Evolutionary conservation across 805 yeast species (phyloP), one percentile per base, ranked within the genome.

Genomic region (Jamesozyma piceae): DNA sequence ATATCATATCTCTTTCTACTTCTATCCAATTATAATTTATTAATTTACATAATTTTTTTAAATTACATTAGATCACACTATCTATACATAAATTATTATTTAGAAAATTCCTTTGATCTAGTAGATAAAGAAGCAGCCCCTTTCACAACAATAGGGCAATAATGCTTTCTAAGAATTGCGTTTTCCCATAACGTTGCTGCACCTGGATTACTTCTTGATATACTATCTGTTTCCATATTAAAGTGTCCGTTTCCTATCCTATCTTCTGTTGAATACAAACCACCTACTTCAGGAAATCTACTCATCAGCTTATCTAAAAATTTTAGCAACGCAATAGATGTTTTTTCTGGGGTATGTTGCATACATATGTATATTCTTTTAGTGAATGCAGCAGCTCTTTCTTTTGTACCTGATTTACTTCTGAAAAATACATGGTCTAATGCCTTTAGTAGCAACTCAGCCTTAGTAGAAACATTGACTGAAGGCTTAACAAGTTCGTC

Each of bases 131-230:
- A 49, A 46, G 63, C 70, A 2, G 71, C 75, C 14, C 87, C 89
- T 52, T 80, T 81, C 19, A 79, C 72, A n/a, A 89, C 85, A 44
- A 74, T 64, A 2, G 95, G 95, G 47, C 87, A 76, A 58, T 85
- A 92, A 62, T 92, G 97, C 48, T 78, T 76, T 44, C 80, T 82
- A 43, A 92, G 66, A 33, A 90, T 63, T 5, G 80, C 80, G 41
- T 79, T 77, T 57, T 92, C 98, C 95, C 95, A 92, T 29, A 90
- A 64, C 0, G 88, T 82, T 1, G 97, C 94, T 15, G 90, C 92
- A 35, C 82, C 90, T 2, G 95, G 75, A 55, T 92, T 89, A 51
- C 84, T 69, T 58, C 90, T 77, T 50, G 82, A 85, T 19, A 85
- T 77, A 37, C 75, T 79, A 41, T 74, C 75, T 11, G 73, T 73